Conservation (phyloP, 1,139 yeast species). For the Sugiyamaella pinicola region DNA sequence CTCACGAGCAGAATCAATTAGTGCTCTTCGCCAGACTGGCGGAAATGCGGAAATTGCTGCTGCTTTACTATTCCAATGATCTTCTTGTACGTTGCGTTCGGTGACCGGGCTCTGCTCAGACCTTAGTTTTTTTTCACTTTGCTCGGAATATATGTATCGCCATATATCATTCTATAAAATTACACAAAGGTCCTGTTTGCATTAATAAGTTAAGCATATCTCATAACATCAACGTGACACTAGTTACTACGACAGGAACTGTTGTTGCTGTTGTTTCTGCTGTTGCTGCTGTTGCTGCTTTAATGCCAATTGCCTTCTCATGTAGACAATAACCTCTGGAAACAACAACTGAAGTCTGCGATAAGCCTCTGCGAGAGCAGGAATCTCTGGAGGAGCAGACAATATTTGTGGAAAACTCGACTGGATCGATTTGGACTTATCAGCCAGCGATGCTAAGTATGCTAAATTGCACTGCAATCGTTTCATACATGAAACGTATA, state of each 20-base stretch:
- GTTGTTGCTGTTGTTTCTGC: conserved; percentile 24
- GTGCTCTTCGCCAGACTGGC: conserved; percentile 64
- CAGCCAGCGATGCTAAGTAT: conserved; percentile 38
- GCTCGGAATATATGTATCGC: background rate
- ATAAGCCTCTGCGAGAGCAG: conserved; percentile 37
- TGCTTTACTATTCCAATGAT: conserved; percentile 58
- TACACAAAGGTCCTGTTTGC: background rate
- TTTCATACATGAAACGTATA: conserved; percentile 36
- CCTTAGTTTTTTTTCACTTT: background rate
- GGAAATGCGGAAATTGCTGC: conserved; percentile 91
- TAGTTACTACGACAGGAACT: conserved; percentile 9
- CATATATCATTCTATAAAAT: conserved; percentile 3
- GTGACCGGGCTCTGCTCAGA: background rate
- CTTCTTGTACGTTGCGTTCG: background rate
- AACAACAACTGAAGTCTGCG: conserved; percentile 37
- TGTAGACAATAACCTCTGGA: conserved; percentile 35
- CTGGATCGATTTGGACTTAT: conserved; percentile 31
- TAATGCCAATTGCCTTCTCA: conserved; percentile 33
- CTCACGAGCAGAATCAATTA: conserved; percentile 59
- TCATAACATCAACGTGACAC: background rate
- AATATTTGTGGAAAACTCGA: conserved; percentile 36
- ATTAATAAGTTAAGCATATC: conserved; percentile 1
- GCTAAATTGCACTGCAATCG: conserved; percentile 42
- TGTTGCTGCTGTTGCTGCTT: conserved; percentile 30
- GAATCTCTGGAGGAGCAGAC: conserved; percentile 39